These are phyloP conservation scores for Beauveria asiatica DNA, from an alignment of 2,329 filamentous ascomycete genomes.

Conservation along the genomic window DNA sequence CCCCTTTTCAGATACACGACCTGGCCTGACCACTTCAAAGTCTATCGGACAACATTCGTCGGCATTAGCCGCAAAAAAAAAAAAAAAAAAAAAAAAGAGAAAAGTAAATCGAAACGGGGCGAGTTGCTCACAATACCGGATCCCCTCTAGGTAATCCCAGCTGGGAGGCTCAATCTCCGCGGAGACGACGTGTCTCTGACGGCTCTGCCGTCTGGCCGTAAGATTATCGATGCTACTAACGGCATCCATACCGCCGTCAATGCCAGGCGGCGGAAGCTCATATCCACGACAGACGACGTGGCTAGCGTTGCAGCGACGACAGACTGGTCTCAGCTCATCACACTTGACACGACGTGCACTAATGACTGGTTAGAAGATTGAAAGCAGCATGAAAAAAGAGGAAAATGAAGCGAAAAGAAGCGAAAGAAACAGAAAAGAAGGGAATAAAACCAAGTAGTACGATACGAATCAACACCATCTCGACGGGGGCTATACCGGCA, in stretches of 20 bases:
- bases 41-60: neutral
- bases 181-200: neutral
- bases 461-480: too few relatives aligned
- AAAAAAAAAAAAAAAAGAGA: too few relatives aligned
- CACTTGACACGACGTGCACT: neutral
- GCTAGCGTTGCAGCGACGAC: neutral
- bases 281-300: neutral
- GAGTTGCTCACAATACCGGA: neutral
- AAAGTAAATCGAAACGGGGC: too few relatives aligned
- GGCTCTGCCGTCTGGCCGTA: neutral
- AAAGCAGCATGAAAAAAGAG: neutral
- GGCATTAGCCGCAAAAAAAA: neutral
- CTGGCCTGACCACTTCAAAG: neutral
- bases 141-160: neutral
- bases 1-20: neutral
- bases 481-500: neutral
- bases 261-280: neutral
- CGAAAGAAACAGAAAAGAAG: neutral
- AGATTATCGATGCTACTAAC: neutral
- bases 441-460: neutral
- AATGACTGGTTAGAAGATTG: neutral
- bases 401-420: neutral
- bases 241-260: neutral
- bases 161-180: neutral
- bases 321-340: neutral